Evolutionary conservation across 768 basidiomycete species (phyloP).

Genomic region (Kockovaella imperatae): DNA sequence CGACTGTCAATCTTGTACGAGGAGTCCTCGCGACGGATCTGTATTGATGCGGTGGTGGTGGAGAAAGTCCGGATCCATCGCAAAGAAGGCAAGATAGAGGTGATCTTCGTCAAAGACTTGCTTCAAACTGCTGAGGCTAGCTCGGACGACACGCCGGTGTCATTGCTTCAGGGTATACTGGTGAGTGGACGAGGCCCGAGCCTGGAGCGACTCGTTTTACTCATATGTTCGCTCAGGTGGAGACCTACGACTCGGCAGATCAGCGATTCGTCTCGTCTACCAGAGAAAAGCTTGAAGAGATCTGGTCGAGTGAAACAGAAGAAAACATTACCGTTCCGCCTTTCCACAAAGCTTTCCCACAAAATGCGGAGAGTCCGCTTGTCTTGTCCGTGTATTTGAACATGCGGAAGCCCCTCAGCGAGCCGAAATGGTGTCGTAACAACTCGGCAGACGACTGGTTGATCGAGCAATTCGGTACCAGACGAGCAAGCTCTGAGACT

Average conservation of each 20-base stretch:
- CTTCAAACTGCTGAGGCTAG: not conserved
- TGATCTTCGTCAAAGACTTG: slow-evolving; percentile 51
- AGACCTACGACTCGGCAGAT: slow-evolving; percentile 37
- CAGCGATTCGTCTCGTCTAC: slow-evolving; percentile 39
- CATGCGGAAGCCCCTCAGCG: slow-evolving; percentile 76
- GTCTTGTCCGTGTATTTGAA: slow-evolving; percentile 57
- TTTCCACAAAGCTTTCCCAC: slow-evolving; percentile 47
- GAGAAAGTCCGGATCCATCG: slow-evolving; percentile 72
- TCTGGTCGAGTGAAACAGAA: slow-evolving; percentile 6
- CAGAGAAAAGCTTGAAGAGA: slow-evolving; percentile 33
- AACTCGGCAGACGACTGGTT: slow-evolving; percentile 90
- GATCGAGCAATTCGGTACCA: slow-evolving; percentile 24
- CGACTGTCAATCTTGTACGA: slow-evolving; percentile 89
- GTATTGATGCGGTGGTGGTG: slow-evolving; percentile 81
- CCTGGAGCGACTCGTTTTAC: not conserved
- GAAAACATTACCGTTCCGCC: slow-evolving; percentile 57
- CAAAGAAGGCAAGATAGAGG: slow-evolving; percentile 76
- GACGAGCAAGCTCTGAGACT: slow-evolving; percentile 15
- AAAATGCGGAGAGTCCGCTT: slow-evolving; percentile 2
- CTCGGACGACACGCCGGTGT: slow-evolving; percentile 2
- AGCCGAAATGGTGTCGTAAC: slow-evolving; percentile 93
- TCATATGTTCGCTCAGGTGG: slow-evolving; percentile 32
- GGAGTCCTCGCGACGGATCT: slow-evolving; percentile 72
- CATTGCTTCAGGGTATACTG: slow-evolving; percentile 34
- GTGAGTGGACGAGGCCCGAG: slow-evolving; percentile 22